Percentiles rank a stretch among this genome's conserved stretches.
Conservation (phyloP, 2,329 filamentous ascomycete species). For the Penicillium sp. region DNA sequence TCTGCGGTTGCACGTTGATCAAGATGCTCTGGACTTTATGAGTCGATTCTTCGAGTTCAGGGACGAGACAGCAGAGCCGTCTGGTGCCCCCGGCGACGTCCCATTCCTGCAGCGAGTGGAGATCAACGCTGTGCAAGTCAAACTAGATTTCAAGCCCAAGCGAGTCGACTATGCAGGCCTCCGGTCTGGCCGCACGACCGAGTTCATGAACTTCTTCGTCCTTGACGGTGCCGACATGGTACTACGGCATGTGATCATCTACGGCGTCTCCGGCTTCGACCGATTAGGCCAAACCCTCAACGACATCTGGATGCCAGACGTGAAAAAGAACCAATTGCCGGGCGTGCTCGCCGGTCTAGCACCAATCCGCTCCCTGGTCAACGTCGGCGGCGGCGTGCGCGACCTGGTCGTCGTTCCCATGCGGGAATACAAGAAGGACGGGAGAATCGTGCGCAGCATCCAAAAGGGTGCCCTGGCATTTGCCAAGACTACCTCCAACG, state of each 20-base stretch:
- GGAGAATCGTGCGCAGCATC: constrained; percentile 83
- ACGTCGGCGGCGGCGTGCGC: constrained; percentile 80
- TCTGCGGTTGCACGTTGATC: constrained; percentile 87
- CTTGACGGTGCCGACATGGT: constrained; percentile 84
- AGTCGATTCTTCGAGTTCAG: constrained; percentile 98
- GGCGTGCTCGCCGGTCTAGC: constrained; percentile 84
- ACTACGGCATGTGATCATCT: constrained; percentile 83
- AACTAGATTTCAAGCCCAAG: constrained; percentile 96
- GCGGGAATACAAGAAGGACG: constrained; percentile 89
- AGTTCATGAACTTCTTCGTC: constrained; percentile 98
- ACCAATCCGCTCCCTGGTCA: constrained; percentile 83
- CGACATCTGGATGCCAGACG: constrained; percentile 94
- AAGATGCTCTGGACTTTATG: constrained; percentile 95
- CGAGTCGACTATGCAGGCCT: constrained; percentile 93
- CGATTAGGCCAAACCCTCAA: constrained; percentile 85
- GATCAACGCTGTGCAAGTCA: constrained; percentile 75
- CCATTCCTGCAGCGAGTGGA: constrained; percentile 90
- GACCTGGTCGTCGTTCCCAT: constrained; percentile 88
- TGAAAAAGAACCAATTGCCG: constrained; percentile 82
- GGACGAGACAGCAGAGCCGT: constrained; percentile 58
- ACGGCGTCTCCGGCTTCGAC: constrained; percentile 87
- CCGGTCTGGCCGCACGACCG: constrained; percentile 86
- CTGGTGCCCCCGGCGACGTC: constrained; percentile 63
- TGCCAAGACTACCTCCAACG: constrained; percentile 86
- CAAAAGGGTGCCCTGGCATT: constrained; percentile 87